Evolutionary conservation across 352 stramenopile genomes (phyloP), one percentile per base, ranked within the genome.

Genomic region (Globisporangium recalcitrans): DNA sequence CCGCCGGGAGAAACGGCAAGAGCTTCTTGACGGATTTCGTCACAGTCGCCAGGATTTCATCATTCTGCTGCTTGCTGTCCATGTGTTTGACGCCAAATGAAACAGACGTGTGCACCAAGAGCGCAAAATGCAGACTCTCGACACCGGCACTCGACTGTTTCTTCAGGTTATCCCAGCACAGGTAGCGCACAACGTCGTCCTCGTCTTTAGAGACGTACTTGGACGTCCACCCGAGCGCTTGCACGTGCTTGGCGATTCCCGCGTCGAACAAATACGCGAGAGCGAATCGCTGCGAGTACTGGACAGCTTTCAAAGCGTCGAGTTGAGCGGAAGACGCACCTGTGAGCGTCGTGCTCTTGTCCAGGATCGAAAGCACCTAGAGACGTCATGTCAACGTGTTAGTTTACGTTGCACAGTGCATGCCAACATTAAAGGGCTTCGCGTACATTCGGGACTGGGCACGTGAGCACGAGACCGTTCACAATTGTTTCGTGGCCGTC

Each of bases 81-180:
- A 91, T 88, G 68, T 82, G 73, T 10, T 73, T 62, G 31, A 75
- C 54, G 0, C 80, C 82, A 56, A 88, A 91, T 2, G 61, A 63
- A 38, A 90, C 82, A 1, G 80, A 81, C 13, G 82, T 90, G 67
- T 90, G 82, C 34, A 90, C 80, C 8, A 91, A 63, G 49, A 91
- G 60, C 27, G 78, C 54, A 22, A 71, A 68, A 21, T 63, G 27
- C 3, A 62, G 44, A 11, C 29, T 44, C 4, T 44, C 47, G 8
- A 65, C 54, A 1, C 34, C 53, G 7, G 54, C n/a, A 6, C 11
- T 60, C 11, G 63, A 4, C 1, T 73, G 42, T 38, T 88, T 88
- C 65, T 91, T 91, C 11, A 85, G 59, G 40, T 86, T 81, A 63
- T 91, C 82, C 80, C 82, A 91, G 64, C 80, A 91, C 38, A 91